Evolutionary conservation across 2,329 filamentous ascomycete genomes (phyloP).

Genomic region (Erysiphe neolycopersici): DNA sequence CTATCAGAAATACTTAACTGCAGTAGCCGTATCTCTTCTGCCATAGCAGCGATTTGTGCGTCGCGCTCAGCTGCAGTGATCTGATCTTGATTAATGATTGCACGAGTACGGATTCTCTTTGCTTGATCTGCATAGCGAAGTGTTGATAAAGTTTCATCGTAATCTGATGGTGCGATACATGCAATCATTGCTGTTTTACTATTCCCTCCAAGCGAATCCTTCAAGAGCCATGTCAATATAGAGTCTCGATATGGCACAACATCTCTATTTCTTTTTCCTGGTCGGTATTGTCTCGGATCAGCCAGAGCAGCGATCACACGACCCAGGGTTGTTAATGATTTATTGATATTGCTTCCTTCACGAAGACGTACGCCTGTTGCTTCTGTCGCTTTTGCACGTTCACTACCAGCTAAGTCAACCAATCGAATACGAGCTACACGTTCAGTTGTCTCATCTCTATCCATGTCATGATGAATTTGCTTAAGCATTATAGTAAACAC

Average conservation of each 20-base stretch:
- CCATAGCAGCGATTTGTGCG: constrained; percentile 81
- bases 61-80: constrained; percentile 82
- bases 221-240: constrained; percentile 59
- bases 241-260: constrained; percentile 87
- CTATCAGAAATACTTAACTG: constrained; percentile 49
- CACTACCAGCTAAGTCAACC: constrained; percentile 83
- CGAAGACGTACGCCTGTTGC: constrained; percentile 74
- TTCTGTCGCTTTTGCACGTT: constrained; percentile 85
- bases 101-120: constrained; percentile 84
- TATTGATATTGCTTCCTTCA: constrained; percentile 97
- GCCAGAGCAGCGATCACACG: constrained; percentile 80
- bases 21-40: constrained; percentile 68
- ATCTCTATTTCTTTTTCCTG: constrained; percentile 34
- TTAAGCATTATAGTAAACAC: constrained; percentile 97
- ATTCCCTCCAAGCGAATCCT: constrained; percentile 88
- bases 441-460: constrained; percentile 94
- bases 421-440: constrained; percentile 78
- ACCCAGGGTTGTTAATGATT: constrained; percentile 83
- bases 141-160: constrained; percentile 89
- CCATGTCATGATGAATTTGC: constrained; percentile 92
- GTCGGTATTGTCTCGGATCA: constrained; percentile 34
- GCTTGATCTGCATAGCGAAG: constrained; percentile 93
- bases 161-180: constrained; percentile 83
- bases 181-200: constrained; percentile 98
- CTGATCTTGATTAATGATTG: constrained; percentile 85